Evolutionary conservation across 495 filamentous ascomycete genomes (phyloP), one percentile per base, ranked within the genome.

Genomic region (Cryomyces antarcticus): DNA sequence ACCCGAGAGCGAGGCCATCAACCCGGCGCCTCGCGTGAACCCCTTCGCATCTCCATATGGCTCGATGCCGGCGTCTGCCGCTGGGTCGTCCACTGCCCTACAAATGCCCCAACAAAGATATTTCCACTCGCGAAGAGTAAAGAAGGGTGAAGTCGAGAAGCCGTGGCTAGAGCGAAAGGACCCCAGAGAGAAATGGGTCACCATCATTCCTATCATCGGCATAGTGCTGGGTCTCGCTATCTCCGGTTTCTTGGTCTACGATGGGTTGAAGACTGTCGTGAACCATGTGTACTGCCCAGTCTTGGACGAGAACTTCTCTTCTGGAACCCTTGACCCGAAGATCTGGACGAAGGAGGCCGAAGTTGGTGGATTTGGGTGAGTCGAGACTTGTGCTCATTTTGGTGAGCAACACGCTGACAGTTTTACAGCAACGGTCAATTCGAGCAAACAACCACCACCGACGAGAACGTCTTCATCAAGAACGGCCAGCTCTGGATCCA

Each of bases 131-230:
- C 63, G 82, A 36, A 61, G 80, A 45, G 63, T 88, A 31, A 70
- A 68, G 55, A 80, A 81, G 56, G 77, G 71, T 34, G 72, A 80
- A 34, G 56, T 78, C 11, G 70, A 82, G 48, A 72, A 76, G 55
- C 77, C 80, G 13, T 87, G 82, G 80, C 52, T 72, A 30, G 57
- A 63, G 13, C 70, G 73, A 48, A 72, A 66, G 41, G 80, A 87
- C 53, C 77, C 80, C 4, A 75, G 70, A 54, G 78, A 86, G 67
- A 86, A 84, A 63, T 87, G 82, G 82, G 76, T 82, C 4, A 83
- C 75, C 17, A 82, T 87, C 44, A 70, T 87, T 30, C 80, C 80
- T 4, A 50, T 83, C 37, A 55, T 81, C 27, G 80, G 82, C 17
- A 64, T 87, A 38, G 13, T 70, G 11, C 39, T 82, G 7, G 82